Conservation (phyloP, 2,329 filamentous ascomycete genomes). For the Lanzia echinophila region DNA sequence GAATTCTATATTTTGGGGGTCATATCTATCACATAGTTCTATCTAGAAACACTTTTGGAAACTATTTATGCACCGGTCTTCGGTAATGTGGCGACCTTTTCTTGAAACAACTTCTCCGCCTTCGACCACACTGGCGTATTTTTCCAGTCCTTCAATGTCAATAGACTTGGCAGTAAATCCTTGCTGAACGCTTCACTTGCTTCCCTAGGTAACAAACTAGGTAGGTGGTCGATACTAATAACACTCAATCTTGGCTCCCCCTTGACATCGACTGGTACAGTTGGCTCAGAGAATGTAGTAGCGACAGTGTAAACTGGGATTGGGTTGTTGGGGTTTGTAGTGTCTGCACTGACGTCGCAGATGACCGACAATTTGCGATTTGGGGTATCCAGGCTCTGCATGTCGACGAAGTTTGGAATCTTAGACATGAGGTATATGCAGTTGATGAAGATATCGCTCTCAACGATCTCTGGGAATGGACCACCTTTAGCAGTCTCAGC, state of each 20-base stretch:
- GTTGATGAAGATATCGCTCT: slow-evolving; percentile 74
- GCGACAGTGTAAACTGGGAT: slow-evolving; percentile 78
- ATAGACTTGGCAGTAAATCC: slow-evolving; percentile 68
- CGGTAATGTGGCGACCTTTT: slow-evolving; percentile 70
- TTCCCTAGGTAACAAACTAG: slow-evolving; percentile 77
- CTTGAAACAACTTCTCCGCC: slow-evolving; percentile 75
- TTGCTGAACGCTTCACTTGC: slow-evolving; percentile 78
- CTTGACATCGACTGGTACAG: slow-evolving; percentile 62
- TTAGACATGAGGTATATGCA: slow-evolving; percentile 79
- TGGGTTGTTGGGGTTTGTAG: slow-evolving; percentile 59
- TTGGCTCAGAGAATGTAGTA: slow-evolving; percentile 86
- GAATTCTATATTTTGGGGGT: background rate
- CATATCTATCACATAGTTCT: background rate
- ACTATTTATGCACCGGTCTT: slow-evolving; percentile 13
- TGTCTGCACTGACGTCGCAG: slow-evolving; percentile 73
- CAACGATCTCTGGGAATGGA: slow-evolving; percentile 71
- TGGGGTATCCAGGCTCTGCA: slow-evolving; percentile 58
- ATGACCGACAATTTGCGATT: slow-evolving; percentile 71
- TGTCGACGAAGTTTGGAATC: slow-evolving; percentile 76
- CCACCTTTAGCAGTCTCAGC: slow-evolving; percentile 64
- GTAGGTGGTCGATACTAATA: slow-evolving; percentile 83
- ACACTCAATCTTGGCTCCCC: slow-evolving; percentile 56
- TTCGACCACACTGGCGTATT: slow-evolving; percentile 74
- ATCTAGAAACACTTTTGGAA: background rate
- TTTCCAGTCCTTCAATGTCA: slow-evolving; percentile 69